A percentile compares a stretch with the other conserved stretches of the same genome.
Conservation (phyloP, 345 rosid genomes). For the Capsella bursapastoris region DNA sequence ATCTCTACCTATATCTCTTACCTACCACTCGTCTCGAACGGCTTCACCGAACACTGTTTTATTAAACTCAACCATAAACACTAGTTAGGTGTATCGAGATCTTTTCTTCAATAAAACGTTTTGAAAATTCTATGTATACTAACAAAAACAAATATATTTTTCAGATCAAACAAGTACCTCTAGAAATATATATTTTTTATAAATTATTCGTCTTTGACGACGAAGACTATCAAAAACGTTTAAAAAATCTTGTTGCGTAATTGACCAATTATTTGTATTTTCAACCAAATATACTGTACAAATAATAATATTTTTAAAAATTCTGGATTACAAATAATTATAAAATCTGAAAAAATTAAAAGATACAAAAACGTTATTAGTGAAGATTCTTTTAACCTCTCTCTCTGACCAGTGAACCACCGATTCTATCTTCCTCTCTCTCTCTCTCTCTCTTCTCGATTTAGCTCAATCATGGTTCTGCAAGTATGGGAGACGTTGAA, state of each 20-base stretch:
- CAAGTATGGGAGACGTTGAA: slow-evolving; percentile 88
- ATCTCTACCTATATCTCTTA: not conserved
- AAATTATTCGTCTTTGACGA: not conserved
- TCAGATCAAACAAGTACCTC: not conserved
- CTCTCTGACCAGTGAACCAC: slow-evolving; percentile 16
- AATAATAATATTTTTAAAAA: not conserved
- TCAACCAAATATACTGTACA: not conserved
- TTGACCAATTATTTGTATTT: not conserved
- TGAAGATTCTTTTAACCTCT: not conserved
- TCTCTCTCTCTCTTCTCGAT: not conserved
- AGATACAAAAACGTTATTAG: not conserved
- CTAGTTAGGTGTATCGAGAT: not conserved
- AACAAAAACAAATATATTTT: not conserved
- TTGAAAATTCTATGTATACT: not conserved
- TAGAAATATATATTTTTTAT: not conserved
- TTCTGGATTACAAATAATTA: not conserved
- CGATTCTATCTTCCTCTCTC: not conserved
- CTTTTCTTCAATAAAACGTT: not conserved
- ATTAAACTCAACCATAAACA: not conserved
- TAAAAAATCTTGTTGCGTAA: too few relatives aligned
- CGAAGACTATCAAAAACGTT: too few relatives aligned
- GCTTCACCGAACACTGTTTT: slow-evolving; percentile 20
- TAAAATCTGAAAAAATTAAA: not conserved
- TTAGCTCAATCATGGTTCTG: slow-evolving; percentile 59
- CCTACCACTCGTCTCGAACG: not conserved